These are phyloP conservation scores for Colletotrichum liriopes DNA, from an alignment of 2,329 filamentous ascomycete genomes.

Conservation along the genomic window DNA sequence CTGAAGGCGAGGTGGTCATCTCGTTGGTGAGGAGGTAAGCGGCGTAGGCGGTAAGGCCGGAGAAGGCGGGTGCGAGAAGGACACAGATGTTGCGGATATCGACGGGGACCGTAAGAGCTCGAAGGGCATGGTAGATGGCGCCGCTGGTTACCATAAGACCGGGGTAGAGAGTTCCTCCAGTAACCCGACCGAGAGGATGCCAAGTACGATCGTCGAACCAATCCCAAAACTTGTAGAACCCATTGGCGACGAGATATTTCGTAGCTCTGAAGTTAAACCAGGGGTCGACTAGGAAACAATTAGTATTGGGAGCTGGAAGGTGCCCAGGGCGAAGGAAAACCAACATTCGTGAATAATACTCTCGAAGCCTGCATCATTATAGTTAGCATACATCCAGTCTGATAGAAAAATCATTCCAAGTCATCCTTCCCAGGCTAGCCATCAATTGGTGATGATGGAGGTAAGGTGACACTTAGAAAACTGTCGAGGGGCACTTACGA, in stretches of 20 bases:
- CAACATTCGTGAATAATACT: constrained; percentile 99
- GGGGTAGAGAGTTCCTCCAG: constrained; percentile 97
- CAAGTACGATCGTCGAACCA: constrained; percentile 99
- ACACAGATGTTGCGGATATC: constrained; percentile 99
- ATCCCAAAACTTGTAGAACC: constrained; percentile 99
- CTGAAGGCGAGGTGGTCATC: constrained; percentile 95
- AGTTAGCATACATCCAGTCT: constrained; percentile 50
- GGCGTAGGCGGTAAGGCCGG: constrained; percentile 92
- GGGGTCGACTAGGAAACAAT: constrained; percentile 82
- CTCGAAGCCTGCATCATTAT: constrained; percentile 80
- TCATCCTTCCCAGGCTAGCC: not conserved
- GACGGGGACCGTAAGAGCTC: constrained; percentile 89
- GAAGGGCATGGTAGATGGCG: constrained; percentile 93
- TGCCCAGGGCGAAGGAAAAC: constrained; percentile 57
- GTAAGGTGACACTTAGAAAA: constrained; percentile 8
- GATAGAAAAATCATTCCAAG: not conserved
- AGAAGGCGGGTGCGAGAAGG: constrained; percentile 93
- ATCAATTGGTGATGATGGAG: constrained; percentile 28
- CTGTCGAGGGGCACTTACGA: constrained; percentile 72
- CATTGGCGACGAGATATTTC: constrained; percentile 96
- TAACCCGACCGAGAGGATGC: constrained; percentile 98
- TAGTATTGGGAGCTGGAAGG: constrained; percentile 45
- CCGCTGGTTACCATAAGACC: constrained; percentile 99
- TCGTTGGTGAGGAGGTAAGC: constrained; percentile 97
- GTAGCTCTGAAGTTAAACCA: constrained; percentile 99